Base-by-base conservation (phyloP, 2,329 filamentous ascomycete genomes). In the Stachybotrys chartarum region DNA sequence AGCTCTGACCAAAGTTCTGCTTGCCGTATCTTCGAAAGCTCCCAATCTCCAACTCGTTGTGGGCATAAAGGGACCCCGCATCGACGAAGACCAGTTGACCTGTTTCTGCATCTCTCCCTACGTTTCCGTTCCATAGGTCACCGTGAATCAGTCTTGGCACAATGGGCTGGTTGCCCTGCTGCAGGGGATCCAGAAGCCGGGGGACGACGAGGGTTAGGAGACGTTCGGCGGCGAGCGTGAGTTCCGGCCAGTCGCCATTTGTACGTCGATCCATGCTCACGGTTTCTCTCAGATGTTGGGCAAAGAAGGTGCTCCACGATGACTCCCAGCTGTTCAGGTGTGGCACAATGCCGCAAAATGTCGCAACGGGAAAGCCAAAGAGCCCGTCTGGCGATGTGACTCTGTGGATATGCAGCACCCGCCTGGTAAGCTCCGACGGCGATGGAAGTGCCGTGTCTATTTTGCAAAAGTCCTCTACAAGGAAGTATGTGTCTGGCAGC, bases 1-100 rank as follows among this genome's bases (percentile, higher is more conserved):
- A 42, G 11, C n/a, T 7, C 31, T 42, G 50, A 6, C 50, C 50
- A 52, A 52, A 42, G 30, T 47, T 47, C 10, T 47, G 45, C 17
- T 47, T 24, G 42, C 44, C 52, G 24, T 47, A 49, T 7, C 42
- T 17, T 18, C 52, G 17, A 39, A 39, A 47, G 39, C 31, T 47
- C n/a, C 17, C 44, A 6, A 53, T 32, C 8, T 53, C 52, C 30
- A 53, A 42, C 30, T 48, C 52, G 31, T 53, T 53, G 45, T 53
- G 42, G 17, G 42, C 42, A 30, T 30, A 48, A 16, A 53, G 35
- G 39, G 39, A 47, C n/a, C 52, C 42, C 16, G 24, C 52, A 31
- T 53, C 52, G 30, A 53, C 24, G 30, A 53, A 53, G 35, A 52
- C 32, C 14, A 53, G 17, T 14, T 48, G 16, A 6, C 52, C 42